A percentile compares a stretch with the other conserved stretches of the same genome.
These are phyloP conservation scores for Flagelloscypha sp. DNA, from an alignment of 768 basidiomycete species.

Conservation along the genomic window DNA sequence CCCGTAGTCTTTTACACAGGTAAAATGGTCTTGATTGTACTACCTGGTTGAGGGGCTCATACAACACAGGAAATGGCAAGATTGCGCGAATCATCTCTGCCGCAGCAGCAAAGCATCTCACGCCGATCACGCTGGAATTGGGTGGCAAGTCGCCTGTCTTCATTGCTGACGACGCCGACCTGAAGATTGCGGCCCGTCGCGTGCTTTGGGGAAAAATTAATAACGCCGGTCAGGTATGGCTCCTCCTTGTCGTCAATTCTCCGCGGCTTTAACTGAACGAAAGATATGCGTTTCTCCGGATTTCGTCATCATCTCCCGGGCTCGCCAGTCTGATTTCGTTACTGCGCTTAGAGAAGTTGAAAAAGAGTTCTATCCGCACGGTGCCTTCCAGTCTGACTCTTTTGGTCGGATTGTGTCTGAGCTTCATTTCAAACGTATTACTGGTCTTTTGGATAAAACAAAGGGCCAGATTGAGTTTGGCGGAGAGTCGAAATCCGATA, in stretches of 20 bases:
- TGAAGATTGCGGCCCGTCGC: conserved; percentile 51
- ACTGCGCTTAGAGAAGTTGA: conserved; percentile 35
- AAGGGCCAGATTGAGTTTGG: conserved; percentile 51
- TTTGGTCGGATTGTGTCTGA: conserved; percentile 48
- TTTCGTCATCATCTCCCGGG: conserved; percentile 15
- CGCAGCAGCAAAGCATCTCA: conserved; percentile 47
- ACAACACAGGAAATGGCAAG: conserved; percentile 23
- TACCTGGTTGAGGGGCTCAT: conserved; percentile 23
- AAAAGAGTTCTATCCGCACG: conserved; percentile 44
- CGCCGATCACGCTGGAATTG: conserved; percentile 48
- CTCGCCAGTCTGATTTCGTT: conserved; percentile 39
- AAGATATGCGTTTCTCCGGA: conserved; percentile 15
- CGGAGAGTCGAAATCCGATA: conserved; percentile 30
- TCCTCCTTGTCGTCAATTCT: not conserved
- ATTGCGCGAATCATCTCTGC: conserved; percentile 41
- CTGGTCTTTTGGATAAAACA: conserved; percentile 41
- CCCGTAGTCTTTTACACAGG: conserved; percentile 24
- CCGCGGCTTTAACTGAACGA: conserved; percentile 5
- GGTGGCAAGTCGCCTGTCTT: conserved; percentile 44
- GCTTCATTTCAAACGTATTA: conserved; percentile 46
- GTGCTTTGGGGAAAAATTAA: conserved; percentile 58
- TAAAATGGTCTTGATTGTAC: too few species aligned
- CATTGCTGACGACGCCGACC: conserved; percentile 34
- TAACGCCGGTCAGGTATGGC: conserved; percentile 55
- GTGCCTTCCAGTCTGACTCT: conserved; percentile 33